These are phyloP conservation scores for Beta macrorhiza DNA, from an alignment of 179 eudicot genomes.

Conservation along the genomic window DNA sequence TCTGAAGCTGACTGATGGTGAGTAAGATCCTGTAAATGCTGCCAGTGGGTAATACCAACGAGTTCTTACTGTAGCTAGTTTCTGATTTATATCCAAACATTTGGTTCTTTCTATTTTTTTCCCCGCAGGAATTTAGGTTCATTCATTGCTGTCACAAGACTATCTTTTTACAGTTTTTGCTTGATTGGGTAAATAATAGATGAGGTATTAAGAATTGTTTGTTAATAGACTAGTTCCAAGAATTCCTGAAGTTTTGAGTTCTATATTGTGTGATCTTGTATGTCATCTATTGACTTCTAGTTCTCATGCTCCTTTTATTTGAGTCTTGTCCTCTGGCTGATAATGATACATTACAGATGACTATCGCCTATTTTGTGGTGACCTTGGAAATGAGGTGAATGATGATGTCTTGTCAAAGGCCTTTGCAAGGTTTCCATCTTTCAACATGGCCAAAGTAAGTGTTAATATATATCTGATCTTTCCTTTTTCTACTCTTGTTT, in stretches of 20 bases:
- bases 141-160: slow-evolving; percentile 27
- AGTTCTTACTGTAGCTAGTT: slow-evolving; percentile 17
- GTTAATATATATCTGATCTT: slow-evolving; percentile 20
- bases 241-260: neutral
- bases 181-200: slow-evolving; percentile 30
- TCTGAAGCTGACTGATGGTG: slow-evolving; percentile 33
- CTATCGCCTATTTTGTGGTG: slow-evolving; percentile 87
- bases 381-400: slow-evolving; percentile 98
- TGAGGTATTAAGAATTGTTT: slow-evolving; percentile 21
- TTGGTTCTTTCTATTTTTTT: slow-evolving; percentile 16
- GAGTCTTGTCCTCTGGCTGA: slow-evolving; percentile 6
- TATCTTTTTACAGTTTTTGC: slow-evolving; percentile 19
- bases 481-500: neutral
- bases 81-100: slow-evolving; percentile 15
- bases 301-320: neutral
- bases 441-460: slow-evolving; percentile 90
- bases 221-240: slow-evolving; percentile 19
- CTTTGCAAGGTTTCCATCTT: slow-evolving; percentile 83
- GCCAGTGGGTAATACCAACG: slow-evolving; percentile 16
- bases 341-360: slow-evolving; percentile 61
- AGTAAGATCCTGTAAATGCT: slow-evolving; percentile 23
- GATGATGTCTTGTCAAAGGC: slow-evolving; percentile 95
- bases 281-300: neutral
- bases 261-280: slow-evolving; percentile 11
- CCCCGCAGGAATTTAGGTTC: slow-evolving; percentile 22